Base-by-base conservation (phyloP, 75 land plant species). In the Adiantum capillusveneris region DNA sequence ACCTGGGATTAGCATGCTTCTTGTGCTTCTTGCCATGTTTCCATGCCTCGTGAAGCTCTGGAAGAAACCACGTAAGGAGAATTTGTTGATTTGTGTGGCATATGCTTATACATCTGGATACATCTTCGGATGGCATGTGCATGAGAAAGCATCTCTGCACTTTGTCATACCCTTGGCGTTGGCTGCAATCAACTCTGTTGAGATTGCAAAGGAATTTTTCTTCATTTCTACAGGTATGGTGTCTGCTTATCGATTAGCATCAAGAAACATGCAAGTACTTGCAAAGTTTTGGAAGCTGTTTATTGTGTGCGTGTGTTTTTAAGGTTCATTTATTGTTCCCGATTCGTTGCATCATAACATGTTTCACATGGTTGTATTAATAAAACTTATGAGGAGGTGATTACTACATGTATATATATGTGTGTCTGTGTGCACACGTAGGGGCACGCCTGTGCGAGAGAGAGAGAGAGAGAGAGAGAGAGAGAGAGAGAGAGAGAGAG, bases 61-160 rank as follows among this genome's bases (percentile, higher is more conserved):
- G 87, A 75, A 51, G 42, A 36, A 67, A 25, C 96, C 98, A 27
- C 73, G 53, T 11, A 82, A 77, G 56, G 22, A 54, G 36, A 62
- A 69, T 51, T 45, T 93, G 19, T 59, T 68, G n/a, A 79, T 75
- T 67, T 89, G 82, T 84, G 68, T 89, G 21, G 68, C 81, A 29
- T 93, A 89, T 79, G 85, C 90, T 25, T 93, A 79, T 65, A 75
- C 72, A 0, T 92, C 89, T 63, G 94, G 97, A 0, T 92, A 82
- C 53, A 58, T 92, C 61, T 92, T 85, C 67, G 97, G 97, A 30
- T 92, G 97, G 97, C 97, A 92, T 77, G 97, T 92, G 21, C 97
- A 92, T 60, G 97, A 92, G 75, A 92, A 92, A 67, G 97, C 97
- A 31, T 84, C 89, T 17, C 84, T 92, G 28, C 97, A 92, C 59